Evolutionary conservation across 202 grass and related monocot genomes (phyloP).

Genomic region (Miscanthus sacchariflorus): DNA sequence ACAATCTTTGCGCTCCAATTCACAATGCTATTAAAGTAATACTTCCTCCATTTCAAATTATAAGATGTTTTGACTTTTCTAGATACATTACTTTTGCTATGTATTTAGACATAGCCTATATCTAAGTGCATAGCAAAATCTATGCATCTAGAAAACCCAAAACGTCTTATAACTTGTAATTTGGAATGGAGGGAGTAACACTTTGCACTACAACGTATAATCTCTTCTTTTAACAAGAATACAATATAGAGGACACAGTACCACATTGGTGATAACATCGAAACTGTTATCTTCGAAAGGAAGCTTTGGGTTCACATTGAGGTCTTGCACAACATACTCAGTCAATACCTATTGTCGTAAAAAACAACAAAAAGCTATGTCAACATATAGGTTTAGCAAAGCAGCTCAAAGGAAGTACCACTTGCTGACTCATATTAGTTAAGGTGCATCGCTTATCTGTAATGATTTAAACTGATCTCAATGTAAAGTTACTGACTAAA

Average conservation of each 20-base stretch:
- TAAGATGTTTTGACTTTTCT: no score
- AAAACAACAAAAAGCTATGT: not conserved
- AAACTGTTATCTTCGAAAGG: slow-evolving; percentile 90
- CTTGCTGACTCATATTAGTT: not conserved
- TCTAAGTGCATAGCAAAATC: no score
- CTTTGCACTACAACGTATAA: not conserved
- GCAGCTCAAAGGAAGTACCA: slow-evolving; percentile 26
- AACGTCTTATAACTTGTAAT: no score
- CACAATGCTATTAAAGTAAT: not conserved
- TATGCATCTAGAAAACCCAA: no score
- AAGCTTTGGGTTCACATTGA: slow-evolving; percentile 86
- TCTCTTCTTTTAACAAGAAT: not conserved
- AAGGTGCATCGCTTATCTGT: not conserved
- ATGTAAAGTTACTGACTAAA: not conserved
- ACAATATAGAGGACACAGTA: slow-evolving; percentile 40
- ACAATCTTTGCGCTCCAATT: not conserved
- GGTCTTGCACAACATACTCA: slow-evolving; percentile 90
- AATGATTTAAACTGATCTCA: not conserved
- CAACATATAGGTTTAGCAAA: slow-evolving; percentile 6
- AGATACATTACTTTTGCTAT: no score
- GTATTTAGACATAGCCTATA: no score
- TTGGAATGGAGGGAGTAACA: not conserved
- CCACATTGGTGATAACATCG: slow-evolving; percentile 98
- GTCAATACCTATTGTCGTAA: slow-evolving; percentile 70
- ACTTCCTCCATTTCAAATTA: no score